Evolutionary conservation across 2,329 filamentous ascomycete species (phyloP).

Genomic region (Venturia aucupariae): DNA sequence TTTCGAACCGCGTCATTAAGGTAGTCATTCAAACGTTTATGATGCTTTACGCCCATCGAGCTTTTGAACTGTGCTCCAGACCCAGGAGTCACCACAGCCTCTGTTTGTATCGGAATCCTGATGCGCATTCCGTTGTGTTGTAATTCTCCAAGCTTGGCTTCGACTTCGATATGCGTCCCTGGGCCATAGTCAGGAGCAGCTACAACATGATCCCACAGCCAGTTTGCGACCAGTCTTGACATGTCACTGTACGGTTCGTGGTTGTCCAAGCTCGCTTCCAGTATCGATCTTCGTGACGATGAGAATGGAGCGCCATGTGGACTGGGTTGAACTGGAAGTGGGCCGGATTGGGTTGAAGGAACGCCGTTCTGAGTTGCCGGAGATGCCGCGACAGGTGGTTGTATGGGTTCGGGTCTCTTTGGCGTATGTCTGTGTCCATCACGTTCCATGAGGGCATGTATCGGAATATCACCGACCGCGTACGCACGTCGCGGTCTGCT

Average conservation of each 20-base stretch:
- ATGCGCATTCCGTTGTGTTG: background rate
- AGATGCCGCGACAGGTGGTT: background rate
- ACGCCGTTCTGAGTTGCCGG: background rate
- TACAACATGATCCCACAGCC: conserved; percentile 64
- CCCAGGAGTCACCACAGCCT: conserved; percentile 55
- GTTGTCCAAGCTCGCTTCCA: conserved; percentile 56
- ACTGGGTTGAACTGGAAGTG: background rate
- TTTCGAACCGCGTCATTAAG: conserved; percentile 61
- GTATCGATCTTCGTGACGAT: conserved; percentile 19
- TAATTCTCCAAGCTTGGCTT: conserved; percentile 83
- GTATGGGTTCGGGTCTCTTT: background rate
- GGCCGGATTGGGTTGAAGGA: too few relatives aligned
- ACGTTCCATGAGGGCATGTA: conserved; percentile 3
- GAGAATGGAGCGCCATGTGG: background rate
- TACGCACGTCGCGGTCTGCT: background rate
- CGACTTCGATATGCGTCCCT: conserved; percentile 76
- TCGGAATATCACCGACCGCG: background rate
- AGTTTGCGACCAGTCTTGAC: conserved; percentile 69
- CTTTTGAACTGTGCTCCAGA: conserved; percentile 19
- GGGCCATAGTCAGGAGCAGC: conserved; percentile 46
- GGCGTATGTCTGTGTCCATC: conserved; percentile 7
- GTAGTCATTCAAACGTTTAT: conserved; percentile 74
- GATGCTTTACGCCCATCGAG: conserved; percentile 54
- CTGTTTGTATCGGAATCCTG: conserved; percentile 58
- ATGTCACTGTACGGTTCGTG: conserved; percentile 64